phyloP scores from a whole-genome alignment of 1,284 basidiomycete species.

The Ustilago shanxiensis region DNA sequence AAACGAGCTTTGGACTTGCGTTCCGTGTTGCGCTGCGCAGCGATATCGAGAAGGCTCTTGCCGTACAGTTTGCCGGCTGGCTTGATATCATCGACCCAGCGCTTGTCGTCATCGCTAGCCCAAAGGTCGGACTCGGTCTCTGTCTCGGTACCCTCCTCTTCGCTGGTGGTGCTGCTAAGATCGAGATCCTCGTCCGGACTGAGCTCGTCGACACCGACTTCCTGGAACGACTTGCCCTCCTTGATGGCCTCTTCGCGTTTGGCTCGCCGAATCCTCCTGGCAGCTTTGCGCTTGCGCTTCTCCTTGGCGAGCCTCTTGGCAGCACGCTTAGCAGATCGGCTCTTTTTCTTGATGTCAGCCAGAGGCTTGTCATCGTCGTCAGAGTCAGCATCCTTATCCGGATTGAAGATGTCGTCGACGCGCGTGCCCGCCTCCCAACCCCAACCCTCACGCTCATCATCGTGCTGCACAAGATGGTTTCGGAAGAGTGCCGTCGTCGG shows the following conservation, averaged over 20 bases:
- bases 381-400: conserved; percentile 28
- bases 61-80: conserved; percentile 67
- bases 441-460: conserved; percentile 68
- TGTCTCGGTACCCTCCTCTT: conserved; percentile 32
- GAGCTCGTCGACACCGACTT: conserved; percentile 58
- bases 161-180: conserved; percentile 50
- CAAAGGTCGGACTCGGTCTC: conserved; percentile 50
- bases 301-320: conserved; percentile 53
- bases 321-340: conserved; percentile 42
- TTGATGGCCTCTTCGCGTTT: conserved; percentile 49
- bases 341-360: conserved; percentile 45
- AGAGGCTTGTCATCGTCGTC: conserved; percentile 52
- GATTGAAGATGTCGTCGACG: conserved; percentile 39
- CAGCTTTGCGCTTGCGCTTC: conserved; percentile 57
- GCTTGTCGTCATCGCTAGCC: conserved; percentile 58
- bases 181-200: conserved; percentile 63
- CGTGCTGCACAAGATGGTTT: conserved; percentile 66
- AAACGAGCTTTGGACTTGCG: conserved; percentile 51
- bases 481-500: conserved; percentile 67
- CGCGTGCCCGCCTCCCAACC: conserved; percentile 63
- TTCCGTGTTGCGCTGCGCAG: conserved; percentile 37
- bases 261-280: conserved; percentile 49
- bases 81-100: conserved; percentile 62
- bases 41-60: conserved; percentile 64
- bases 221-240: conserved; percentile 51